Evolutionary conservation across 2,329 filamentous ascomycete species (phyloP), one percentile per base, ranked within the genome.

Genomic region (Aureobasidium sp.): DNA sequence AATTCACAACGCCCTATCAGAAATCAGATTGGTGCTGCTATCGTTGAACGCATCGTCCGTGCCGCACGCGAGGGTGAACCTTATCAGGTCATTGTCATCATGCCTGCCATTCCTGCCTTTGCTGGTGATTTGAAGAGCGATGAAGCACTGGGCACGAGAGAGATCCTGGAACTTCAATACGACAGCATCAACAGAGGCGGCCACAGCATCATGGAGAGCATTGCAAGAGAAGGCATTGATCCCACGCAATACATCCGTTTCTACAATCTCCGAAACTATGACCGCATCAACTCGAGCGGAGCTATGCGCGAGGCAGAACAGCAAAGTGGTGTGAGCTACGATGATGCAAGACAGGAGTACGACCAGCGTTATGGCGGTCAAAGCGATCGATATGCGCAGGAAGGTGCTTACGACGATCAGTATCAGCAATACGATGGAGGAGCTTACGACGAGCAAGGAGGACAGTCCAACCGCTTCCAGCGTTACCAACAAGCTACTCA

Each of bases 81-180:
- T 61, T 95, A 88, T 76, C 86, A 87, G 64, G 81, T 93, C 65
- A 85, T 92, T 65, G 81, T 94, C 21, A 76, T 88, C 61, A 94
- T 94, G 74, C 89, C 89, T 0, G 83, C 88, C 1, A 85, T 95
- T 0, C 90, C 89, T 8, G 90, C 85, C 1, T 95, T 95, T 68
- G 88, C 90, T 1, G 90, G 90, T 4, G 89, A 94, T 67, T 78
- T 95, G 51, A 83, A 88, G 67, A 80, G 80, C 0, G 86, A 92
- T 57, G 85, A 83, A 23, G 85, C 87, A 9, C 77, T 93, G 1
- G 87, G 88, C 23, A 94, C 89, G 0, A 80, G 90, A 37, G 90
- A 89, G 5, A 93, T 95, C 68, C 92, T 94, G 87, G 89, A 94
- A 70, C 93, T 88, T 71, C 89, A 94, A 70, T 93, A 94, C 74